Conservation (phyloP, 2,329 filamentous ascomycete genomes). For the Amauroascus niger region DNA sequence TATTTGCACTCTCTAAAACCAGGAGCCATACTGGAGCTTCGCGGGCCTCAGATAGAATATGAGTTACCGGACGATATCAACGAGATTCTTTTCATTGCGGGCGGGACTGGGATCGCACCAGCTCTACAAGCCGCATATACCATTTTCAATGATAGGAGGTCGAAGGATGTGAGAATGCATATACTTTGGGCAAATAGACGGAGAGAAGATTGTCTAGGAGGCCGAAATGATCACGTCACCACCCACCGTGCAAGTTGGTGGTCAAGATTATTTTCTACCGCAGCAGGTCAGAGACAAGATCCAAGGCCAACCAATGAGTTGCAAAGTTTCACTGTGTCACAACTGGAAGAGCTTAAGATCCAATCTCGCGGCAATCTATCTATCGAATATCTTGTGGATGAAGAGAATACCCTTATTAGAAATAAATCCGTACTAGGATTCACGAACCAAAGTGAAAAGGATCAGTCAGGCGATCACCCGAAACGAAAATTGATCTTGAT, state of each 20-base stretch:
- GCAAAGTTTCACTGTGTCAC: conserved; percentile 43
- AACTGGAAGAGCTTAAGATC: conserved; percentile 54
- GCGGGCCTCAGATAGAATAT: conserved; percentile 69
- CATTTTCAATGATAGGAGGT: conserved; percentile 36
- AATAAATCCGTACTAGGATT: conserved; percentile 40
- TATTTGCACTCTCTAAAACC: conserved; percentile 60
- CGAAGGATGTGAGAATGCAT: conserved; percentile 44
- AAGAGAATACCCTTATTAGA: conserved; percentile 61
- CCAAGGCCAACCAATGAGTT: conserved; percentile 11
- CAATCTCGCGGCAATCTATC: conserved; percentile 48
- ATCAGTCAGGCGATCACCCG: conserved; percentile 16
- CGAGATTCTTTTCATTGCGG: conserved; percentile 72
- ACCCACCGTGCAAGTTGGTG: conserved; percentile 23
- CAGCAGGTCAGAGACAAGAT: not conserved
- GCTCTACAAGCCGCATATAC: conserved; percentile 69
- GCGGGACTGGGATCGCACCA: conserved; percentile 84
- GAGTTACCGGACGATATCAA: conserved; percentile 46
- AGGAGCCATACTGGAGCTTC: conserved; percentile 59
- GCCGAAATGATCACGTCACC: conserved; percentile 43
- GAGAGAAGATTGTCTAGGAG: conserved; percentile 56
- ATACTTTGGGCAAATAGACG: conserved; percentile 75
- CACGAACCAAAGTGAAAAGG: conserved; percentile 19
- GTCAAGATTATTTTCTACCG: conserved; percentile 21
- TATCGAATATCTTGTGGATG: conserved; percentile 72
- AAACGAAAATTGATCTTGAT: conserved; percentile 57